Base-by-base conservation (phyloP, 495 filamentous ascomycete genomes). In the Hypoxylon perforatum region DNA sequence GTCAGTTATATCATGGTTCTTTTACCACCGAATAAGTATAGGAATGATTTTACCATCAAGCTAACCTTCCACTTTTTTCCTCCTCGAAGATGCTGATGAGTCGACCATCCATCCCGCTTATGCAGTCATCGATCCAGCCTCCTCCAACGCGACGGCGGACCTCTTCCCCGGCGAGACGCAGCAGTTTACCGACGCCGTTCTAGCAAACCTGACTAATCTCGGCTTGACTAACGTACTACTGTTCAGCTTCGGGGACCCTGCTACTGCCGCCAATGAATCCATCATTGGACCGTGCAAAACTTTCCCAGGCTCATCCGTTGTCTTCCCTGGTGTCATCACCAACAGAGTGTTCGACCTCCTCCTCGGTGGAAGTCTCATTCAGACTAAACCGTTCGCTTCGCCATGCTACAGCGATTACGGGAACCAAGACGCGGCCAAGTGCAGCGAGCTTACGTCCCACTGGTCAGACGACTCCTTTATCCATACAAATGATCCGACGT, bases 301-400 rank as follows among this genome's bases (percentile, higher is more conserved):
- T 25, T 77, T 80, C 57, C 81, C 80, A 0, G 80, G 78, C 10
- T 78, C 81, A 57, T 59, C 50, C 19, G 54, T 61, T 9, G 59
- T 75, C 28, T 80, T 83, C 53, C 86, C 86, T 1, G 85, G 84
- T 15, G 78, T 82, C 30, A 56, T 66, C 5, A 70, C 73, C 12
- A 85, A 82, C 79, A 63, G 71, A 4, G 60, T 78, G 8, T 80
- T 88, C 39, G 78, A 86, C 63, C 50, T 75, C 3, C 67, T 82
- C 4, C 70, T 82, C 9, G 83, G 78, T n/a, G 83, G 81, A 35
- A 77, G 80, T 1, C 75, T 88, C n/a, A 85, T 84, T 56, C 78
- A 85, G 59, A 85, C 82, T 1, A 81, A 83, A 15, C 86, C 86
- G 11, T 73, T 84, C 19, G 86, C 82, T 4, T 81, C 84, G 6